Base-by-base conservation (phyloP, 169 alveolate species). In the Eimeria maxima region DNA sequence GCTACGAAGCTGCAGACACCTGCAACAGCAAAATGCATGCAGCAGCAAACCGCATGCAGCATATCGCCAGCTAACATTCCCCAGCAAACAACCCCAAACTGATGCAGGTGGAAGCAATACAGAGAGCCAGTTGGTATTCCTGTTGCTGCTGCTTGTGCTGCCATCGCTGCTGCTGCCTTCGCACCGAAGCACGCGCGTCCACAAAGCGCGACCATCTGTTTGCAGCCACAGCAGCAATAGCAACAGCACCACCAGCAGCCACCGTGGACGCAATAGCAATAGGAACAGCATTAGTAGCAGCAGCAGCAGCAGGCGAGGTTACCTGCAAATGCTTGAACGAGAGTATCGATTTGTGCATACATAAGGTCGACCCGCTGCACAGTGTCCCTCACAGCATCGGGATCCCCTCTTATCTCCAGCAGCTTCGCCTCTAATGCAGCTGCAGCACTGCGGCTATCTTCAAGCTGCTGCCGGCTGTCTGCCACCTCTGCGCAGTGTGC, bases 261-360 rank as follows among this genome's bases (percentile, higher is more conserved):
- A 67, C 42, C 16, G 29, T 14, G n/a, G 33, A 13, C 16, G 22
- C 29, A 29, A 3, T 3, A 53, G 63, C 63, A 53, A 53, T 16
- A 53, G 18, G 22, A 53, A 16, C 63, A 53, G 11, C 63, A 53
- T 11, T 16, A 53, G 63, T 16, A 53, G 18, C 3, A 53, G 63
- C 63, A 53, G 5, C 63, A 53, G 18, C 63, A 53, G 63, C 63
- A 53, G 38, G 38, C 38, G 38, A 0, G 1, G 38, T 63, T 29
- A 95, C 96, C 96, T 38, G 96, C 96, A 22, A 95, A 73, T 11
- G 95, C 86, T 29, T 95, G 96, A 29, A 87, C 60, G 69, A 95
- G 69, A 3, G 96, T 95, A 44, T 95, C 96, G 42, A 95, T 47
- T n/a, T 95, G 96, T 2, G 81, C 81, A 57, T 95, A 95, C 95